phyloP scores from a whole-genome alignment of 2,329 filamentous ascomycete genomes.

The Celoporthe dispersa region DNA sequence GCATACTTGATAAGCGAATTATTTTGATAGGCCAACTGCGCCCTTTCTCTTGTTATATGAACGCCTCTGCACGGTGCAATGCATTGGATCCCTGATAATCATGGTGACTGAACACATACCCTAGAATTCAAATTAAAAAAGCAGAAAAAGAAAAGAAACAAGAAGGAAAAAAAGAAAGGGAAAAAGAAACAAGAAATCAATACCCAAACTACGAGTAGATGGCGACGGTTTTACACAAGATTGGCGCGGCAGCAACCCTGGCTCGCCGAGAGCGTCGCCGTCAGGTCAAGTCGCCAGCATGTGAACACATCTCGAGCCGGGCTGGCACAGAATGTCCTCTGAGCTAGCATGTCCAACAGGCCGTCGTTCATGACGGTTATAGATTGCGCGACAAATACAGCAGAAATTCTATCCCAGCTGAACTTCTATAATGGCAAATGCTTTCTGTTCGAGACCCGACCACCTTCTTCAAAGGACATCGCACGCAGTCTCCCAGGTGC shows the following conservation, averaged over 20 bases:
- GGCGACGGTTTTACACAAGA: too few species aligned
- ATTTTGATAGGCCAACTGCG: neutral
- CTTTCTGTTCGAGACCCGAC: neutral
- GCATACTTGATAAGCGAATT: conserved; percentile 1
- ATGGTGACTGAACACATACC: too few species aligned
- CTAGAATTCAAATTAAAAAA: too few species aligned
- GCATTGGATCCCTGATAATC: neutral
- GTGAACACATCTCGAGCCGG: neutral
- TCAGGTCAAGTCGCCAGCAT: neutral
- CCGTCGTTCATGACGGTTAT: neutral
- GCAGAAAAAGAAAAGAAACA: too few species aligned
- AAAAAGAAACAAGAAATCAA: too few species aligned
- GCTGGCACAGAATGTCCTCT: neutral
- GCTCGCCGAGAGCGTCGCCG: too few species aligned
- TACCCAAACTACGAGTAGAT: too few species aligned
- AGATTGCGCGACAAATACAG: neutral
- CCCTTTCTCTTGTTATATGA: neutral
- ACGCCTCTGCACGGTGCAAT: neutral
- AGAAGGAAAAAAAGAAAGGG: too few species aligned
- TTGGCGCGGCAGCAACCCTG: too few species aligned
- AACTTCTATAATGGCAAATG: neutral
- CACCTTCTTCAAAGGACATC: neutral
- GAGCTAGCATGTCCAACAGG: neutral
- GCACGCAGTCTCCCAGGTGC: neutral
- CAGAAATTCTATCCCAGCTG: neutral